These are phyloP conservation scores for Catenaria anguillulae DNA, from an alignment of 371 early-diverging fungal species.

Conservation along the genomic window DNA sequence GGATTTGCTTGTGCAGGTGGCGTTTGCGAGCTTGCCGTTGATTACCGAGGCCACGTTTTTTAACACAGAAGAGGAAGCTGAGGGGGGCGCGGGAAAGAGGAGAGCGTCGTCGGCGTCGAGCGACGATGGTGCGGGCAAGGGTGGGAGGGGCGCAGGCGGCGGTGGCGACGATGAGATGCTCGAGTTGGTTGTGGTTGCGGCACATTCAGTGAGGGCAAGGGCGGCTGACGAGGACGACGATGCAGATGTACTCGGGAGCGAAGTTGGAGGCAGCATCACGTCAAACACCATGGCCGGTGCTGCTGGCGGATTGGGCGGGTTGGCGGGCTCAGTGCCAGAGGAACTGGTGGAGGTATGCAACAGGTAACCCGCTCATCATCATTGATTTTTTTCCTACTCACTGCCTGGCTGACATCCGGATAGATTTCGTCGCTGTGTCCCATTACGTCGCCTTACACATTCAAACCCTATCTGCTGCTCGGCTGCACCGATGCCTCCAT, in stretches of 20 bases:
- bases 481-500: neutral
- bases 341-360: too few species aligned
- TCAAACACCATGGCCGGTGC: too few species aligned
- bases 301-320: too few species aligned
- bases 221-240: neutral
- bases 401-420: too few species aligned
- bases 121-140: too few species aligned
- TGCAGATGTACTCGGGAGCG: too few species aligned
- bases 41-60: slow-evolving; percentile 3
- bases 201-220: neutral
- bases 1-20: neutral
- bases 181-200: neutral
- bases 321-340: too few species aligned
- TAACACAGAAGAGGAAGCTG: neutral
- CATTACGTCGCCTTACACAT: neutral
- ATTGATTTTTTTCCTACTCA: too few species aligned
- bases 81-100: neutral
- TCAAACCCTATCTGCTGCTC: neutral
- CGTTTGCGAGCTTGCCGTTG: neutral
- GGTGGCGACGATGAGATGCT: neutral
- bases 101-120: too few species aligned
- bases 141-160: too few species aligned
- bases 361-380: too few species aligned
- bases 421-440: neutral
- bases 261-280: too few species aligned